Percentiles rank a stretch among this genome's conserved stretches.
Evolutionary conservation across 768 basidiomycete genomes (phyloP).

Genomic region (Mycena albidolilacea): DNA sequence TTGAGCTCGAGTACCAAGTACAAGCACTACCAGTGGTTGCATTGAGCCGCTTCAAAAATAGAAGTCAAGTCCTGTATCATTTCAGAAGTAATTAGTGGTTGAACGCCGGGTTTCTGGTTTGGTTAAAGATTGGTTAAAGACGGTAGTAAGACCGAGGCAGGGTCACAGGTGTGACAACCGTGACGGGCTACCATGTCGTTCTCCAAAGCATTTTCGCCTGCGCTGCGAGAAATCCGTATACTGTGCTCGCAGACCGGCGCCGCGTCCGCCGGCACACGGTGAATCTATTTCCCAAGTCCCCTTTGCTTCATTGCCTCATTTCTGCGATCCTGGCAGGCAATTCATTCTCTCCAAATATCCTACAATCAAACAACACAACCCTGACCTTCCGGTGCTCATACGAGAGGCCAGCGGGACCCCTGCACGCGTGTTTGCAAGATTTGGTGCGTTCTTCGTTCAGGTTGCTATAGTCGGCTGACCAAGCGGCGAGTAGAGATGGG

Average conservation of each 20-base stretch:
- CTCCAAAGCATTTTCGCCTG: slow-evolving; percentile 81
- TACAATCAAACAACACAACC: slow-evolving; percentile 84
- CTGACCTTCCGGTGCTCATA: slow-evolving; percentile 87
- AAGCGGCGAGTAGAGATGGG: slow-evolving; percentile 71
- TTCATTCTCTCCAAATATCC: slow-evolving; percentile 85
- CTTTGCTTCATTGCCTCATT: slow-evolving; percentile 16
- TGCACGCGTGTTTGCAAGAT: slow-evolving; percentile 87
- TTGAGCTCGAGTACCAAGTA: too few species aligned
- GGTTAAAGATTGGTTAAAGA: background rate
- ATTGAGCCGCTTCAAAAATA: background rate
- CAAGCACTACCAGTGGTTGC: too few species aligned
- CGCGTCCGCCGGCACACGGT: slow-evolving; percentile 88
- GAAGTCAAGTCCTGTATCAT: background rate
- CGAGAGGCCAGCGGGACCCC: slow-evolving; percentile 86
- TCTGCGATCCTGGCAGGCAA: slow-evolving; percentile 65
- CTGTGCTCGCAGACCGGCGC: slow-evolving; percentile 84
- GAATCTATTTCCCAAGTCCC: slow-evolving; percentile 38
- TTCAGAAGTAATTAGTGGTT: background rate
- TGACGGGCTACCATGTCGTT: slow-evolving; percentile 65
- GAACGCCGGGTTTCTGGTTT: background rate
- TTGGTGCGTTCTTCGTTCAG: slow-evolving; percentile 69
- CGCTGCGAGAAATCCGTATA: slow-evolving; percentile 85
- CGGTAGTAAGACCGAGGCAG: too few species aligned
- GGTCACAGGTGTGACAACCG: background rate
- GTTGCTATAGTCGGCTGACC: slow-evolving; percentile 32